Percentiles rank a stretch among this genome's conserved stretches.
phyloP scores from a whole-genome alignment of 1,284 basidiomycete species.

The Ceratobasidium sp. region DNA sequence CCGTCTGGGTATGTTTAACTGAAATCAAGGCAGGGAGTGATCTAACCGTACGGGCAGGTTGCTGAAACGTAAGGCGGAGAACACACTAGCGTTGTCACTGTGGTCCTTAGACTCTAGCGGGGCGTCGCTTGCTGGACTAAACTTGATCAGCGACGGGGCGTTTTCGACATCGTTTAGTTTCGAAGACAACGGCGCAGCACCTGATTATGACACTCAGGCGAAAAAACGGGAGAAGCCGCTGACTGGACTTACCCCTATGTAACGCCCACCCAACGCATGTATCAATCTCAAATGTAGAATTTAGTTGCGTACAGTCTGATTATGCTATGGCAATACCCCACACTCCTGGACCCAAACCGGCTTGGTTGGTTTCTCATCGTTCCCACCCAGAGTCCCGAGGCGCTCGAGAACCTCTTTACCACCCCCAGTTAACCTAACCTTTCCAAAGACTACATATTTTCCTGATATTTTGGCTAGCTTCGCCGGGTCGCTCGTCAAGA shows the following conservation, averaged over 20 bases:
- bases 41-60: constrained; percentile 53
- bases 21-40: not conserved
- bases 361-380: constrained; percentile 56
- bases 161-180: constrained; percentile 58
- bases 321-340: constrained; percentile 52
- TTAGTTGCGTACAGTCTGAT: not conserved
- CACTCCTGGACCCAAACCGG: constrained; percentile 62
- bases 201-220: constrained; percentile 56
- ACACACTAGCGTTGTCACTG: constrained; percentile 61
- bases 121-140: constrained; percentile 58
- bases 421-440: constrained; percentile 52
- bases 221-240: not conserved
- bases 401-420: constrained; percentile 57
- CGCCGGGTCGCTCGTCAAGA: constrained; percentile 58
- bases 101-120: constrained; percentile 61
- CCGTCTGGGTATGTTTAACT: constrained; percentile 58
- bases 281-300: not conserved
- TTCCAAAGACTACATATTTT: constrained; percentile 63
- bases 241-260: constrained; percentile 1
- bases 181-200: constrained; percentile 55
- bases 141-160: constrained; percentile 59
- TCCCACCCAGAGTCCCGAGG: constrained; percentile 55
- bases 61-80: constrained; percentile 57
- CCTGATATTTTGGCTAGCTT: constrained; percentile 60
- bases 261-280: not conserved